phyloP scores from a whole-genome alignment of 148 eudicot genomes.

The Chenopodium album region DNA sequence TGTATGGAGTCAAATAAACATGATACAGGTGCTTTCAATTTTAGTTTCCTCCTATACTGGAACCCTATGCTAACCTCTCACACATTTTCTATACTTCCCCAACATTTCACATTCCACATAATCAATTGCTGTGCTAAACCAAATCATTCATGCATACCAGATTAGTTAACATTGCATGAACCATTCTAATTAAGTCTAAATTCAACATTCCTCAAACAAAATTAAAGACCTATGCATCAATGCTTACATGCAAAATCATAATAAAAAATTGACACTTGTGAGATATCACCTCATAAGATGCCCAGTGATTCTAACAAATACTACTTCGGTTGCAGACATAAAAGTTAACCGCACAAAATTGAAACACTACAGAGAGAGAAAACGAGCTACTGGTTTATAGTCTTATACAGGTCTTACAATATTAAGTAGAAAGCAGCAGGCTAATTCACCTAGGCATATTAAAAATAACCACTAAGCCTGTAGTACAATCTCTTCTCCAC shows the following conservation, averaged over 20 bases:
- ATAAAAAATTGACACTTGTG: background rate
- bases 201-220: background rate
- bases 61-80: background rate
- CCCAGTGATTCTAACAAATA: background rate
- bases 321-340: background rate
- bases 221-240: background rate
- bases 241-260: too few species aligned
- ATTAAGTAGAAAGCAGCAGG: background rate
- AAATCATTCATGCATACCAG: background rate
- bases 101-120: background rate
- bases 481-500: background rate
- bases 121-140: background rate
- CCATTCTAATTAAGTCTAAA: background rate
- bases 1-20: background rate
- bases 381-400: background rate
- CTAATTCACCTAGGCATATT: background rate
- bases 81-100: background rate
- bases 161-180: background rate
- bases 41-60: background rate
- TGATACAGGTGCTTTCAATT: background rate
- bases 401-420: background rate
- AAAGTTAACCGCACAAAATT: background rate
- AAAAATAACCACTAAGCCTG: too few species aligned
- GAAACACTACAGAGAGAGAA: background rate
- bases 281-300: background rate